Base-by-base conservation (phyloP, 176 grass and related monocot genomes). In the Melocanna baccifera region DNA sequence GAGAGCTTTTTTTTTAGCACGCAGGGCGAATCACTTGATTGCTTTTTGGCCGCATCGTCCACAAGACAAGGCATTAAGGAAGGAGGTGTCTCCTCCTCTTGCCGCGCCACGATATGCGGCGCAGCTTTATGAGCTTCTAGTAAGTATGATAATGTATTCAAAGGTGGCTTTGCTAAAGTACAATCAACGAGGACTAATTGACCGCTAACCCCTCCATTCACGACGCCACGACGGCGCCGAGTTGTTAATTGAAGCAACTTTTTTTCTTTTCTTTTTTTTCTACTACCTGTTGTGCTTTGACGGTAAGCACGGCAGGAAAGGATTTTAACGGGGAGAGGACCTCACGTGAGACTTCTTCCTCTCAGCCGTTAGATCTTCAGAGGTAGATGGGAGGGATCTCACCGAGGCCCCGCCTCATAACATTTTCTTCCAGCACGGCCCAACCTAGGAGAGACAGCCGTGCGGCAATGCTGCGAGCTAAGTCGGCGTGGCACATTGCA, bases 41-140 rank as follows among this genome's bases (percentile, higher is more conserved):
- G 41, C 81, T 75, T 84, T 84, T 51, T 40, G 81, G 72, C 70
- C 26, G 20, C 83, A 85, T 25, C 48, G 66, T 30, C 88, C 88
- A 36, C 79, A 11, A 78, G 88, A 90, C 84, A 74, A 18, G 77
- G 87, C 82, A 59, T 68, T 61, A 68, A 89, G 51, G 88, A 72
- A 62, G 68, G 77, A 12, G 47, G 37, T 86, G 88, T 86, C 58
- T 47, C 83, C 83, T 62, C 64, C 73, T 16, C 67, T 47, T 73
- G 56, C 58, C 75, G 61, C 87, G 82, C 69, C 62, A 75, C 77
- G 55, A 81, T 52, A 43, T 69, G 62, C 86, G 79, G 79, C 81
- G 57, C 59, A 36, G 45, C 23, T 76, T 66, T 67, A 19, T 13
- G 20, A 6, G 28, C 78, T 40, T 68, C 78, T 16, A 14, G 23